Evolutionary conservation across 2,329 filamentous ascomycete genomes (phyloP).

Genomic region (Fusarium falciforme): DNA sequence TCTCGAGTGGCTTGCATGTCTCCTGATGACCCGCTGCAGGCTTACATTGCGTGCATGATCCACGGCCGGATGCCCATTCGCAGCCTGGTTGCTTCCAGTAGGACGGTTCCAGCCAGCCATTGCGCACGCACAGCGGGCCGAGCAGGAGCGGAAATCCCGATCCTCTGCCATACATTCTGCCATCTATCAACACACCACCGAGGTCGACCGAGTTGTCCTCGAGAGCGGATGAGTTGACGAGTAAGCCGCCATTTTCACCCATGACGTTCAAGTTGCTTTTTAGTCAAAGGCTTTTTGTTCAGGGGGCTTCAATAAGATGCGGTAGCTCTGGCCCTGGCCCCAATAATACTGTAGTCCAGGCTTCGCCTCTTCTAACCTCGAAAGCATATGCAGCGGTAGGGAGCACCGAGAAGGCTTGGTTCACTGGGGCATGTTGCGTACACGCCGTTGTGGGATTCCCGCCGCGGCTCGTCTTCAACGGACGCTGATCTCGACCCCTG

Average conservation of each 20-base stretch:
- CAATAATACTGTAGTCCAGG: neutral
- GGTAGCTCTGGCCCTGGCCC: neutral
- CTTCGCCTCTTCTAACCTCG: neutral
- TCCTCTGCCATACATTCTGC: neutral
- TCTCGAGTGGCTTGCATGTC: slow-evolving; percentile 16
- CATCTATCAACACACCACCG: neutral
- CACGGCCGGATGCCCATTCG: neutral
- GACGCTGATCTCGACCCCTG: slow-evolving; percentile 6
- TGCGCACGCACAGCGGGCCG: neutral
- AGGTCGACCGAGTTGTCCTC: neutral
- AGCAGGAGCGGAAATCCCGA: neutral
- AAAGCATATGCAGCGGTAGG: neutral
- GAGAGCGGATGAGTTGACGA: neutral
- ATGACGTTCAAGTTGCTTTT: slow-evolving; percentile 8
- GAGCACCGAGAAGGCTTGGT: neutral
- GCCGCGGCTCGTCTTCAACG: slow-evolving; percentile 21
- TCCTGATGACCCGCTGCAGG: slow-evolving; percentile 11
- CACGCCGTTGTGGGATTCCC: neutral
- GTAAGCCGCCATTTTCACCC: neutral
- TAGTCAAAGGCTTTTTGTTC: neutral
- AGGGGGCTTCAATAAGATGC: neutral
- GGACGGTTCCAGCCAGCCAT: neutral
- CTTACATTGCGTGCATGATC: slow-evolving; percentile 18
- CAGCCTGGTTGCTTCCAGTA: slow-evolving; percentile 3
- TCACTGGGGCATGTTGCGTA: neutral